A percentile compares a stretch with the other conserved stretches of the same genome.
phyloP scores from a whole-genome alignment of 495 filamentous ascomycete genomes.

The Hyaloscypha variabilis region DNA sequence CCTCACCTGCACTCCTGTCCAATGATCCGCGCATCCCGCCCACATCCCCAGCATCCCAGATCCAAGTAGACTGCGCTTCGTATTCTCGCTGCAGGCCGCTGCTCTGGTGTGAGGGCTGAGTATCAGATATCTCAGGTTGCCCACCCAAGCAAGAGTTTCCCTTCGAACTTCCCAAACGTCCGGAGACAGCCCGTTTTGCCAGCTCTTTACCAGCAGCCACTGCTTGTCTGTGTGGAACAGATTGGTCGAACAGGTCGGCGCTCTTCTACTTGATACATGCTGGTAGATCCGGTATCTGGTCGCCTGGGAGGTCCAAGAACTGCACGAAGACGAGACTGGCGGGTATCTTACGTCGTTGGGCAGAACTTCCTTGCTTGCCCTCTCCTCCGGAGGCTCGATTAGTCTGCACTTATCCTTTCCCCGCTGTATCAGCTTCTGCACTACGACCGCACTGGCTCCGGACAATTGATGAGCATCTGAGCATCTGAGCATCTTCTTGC shows the following conservation, averaged over 20 bases:
- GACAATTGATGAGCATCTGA: no score
- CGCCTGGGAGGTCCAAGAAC: neutral
- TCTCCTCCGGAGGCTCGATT: neutral
- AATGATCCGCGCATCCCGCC: no score
- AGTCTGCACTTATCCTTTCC: constrained; percentile 13
- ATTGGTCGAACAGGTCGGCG: constrained; percentile 3
- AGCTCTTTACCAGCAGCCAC: neutral
- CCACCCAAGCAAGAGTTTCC: neutral
- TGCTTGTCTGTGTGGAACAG: neutral
- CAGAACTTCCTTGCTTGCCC: constrained; percentile 7
- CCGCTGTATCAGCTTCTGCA: constrained; percentile 20
- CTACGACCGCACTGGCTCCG: constrained; percentile 6
- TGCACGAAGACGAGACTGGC: neutral
- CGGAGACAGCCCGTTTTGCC: neutral
- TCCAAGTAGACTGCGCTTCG: neutral
- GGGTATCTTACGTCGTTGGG: constrained; percentile 11
- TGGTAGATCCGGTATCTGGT: neutral
- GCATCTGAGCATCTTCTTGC: constrained; percentile 2
- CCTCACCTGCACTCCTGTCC: no score
- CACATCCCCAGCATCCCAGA: neutral
- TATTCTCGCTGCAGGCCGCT: neutral
- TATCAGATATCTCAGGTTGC: neutral
- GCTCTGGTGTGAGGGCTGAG: neutral
- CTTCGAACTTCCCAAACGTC: neutral
- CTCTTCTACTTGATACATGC: constrained; percentile 11